Evolutionary conservation across 257 asterid species (phyloP), one percentile per base, ranked within the genome.

Genomic region (Anisodus acutangulus): DNA sequence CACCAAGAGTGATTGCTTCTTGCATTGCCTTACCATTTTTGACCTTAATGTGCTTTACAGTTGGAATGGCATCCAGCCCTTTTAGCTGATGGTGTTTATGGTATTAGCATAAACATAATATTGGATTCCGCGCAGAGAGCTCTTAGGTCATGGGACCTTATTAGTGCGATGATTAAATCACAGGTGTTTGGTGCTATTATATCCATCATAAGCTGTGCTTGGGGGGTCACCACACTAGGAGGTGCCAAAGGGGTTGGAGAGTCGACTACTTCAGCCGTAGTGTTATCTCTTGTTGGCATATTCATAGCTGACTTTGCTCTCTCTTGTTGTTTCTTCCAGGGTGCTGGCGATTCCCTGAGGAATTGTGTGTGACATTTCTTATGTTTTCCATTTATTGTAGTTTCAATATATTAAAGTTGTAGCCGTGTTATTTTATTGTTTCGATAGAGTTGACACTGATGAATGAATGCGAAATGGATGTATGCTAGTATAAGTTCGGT

Each of bases 191-290:
- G 98, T 51, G 93, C 91, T 12, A 95, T 97, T 19, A 95, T 95
- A 87, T 95, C 99, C 2, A 84, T 89, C 5, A 98, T 95, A 87
- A 97, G 98, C 93, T 97, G 99, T 58, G 97, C 98, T 0, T 97
- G 98, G 99, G 99, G 99, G 0, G 95, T 97, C 58, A 95, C 99
- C 53, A 97, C 99, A 12, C 51, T 91, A 85, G 98, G 97, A 59
- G 99, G 98, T 72, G 99, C 99, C 66, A 97, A 97, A 84, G 99
- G 99, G 3, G 98, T 93, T 53, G 98, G 99, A 35, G 99, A 97
- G 86, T 97, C 98, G 4, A 95, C 99, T 26, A 95, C 98, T 8
- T 95, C 98, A 6, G 99, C 98, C 6, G 99, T 97, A 47, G 99
- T 97, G 15, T 84, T 95, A 22, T 97, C 99, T 60, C 97, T 97